Base-by-base conservation (phyloP, 495 filamentous ascomycete species). In the Hypoxylon fuscum region DNA sequence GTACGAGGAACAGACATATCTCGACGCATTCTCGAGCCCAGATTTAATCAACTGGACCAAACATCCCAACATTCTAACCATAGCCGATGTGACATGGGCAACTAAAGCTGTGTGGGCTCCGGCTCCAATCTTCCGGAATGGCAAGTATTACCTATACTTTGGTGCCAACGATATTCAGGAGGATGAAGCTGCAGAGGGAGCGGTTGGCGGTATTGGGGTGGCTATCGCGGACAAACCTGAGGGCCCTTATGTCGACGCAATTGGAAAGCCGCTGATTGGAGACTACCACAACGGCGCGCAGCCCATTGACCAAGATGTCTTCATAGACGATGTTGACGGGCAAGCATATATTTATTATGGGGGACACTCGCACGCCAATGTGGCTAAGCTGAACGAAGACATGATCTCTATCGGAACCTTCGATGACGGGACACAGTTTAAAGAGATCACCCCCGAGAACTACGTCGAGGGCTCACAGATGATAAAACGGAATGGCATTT, bases 271-370 rank as follows among this genome's bases (percentile, higher is more conserved):
- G 12, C 49, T 80, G 5, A 75, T 81, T n/a, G 52, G 71, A 10
- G 52, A 66, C 1, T 76, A 64, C 14, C 72, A 81, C 17, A 52
- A 65, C 23, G 78, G 74, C 1, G 76, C 73, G 14, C 79, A 79
- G 44, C 80, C 79, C 17, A 82, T 83, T 14, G 81, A 83, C 34
- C 79, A 80, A 14, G 79, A 79, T 9, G 72, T 73, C 0, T 83
- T 84, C 62, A 75, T 82, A 1, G 80, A 83, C 44, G 76, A 77
- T 7, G 41, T 44, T 9, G 76, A 82, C 25, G 74, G 75, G 1
- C 69, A 80, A 63, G 79, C 72, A 0, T 84, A 83, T 62, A 68
- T 82, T 10, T 82, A 82, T 62, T 82, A 83, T 46, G 81, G 81
- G 0, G 79, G 80, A 1, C 78, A 76, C 59, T 74, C 74, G 15